A percentile compares a stretch with the other conserved stretches of the same genome.
phyloP scores from a whole-genome alignment of 176 grass and related monocot species.

The Panicum miliaceum region DNA sequence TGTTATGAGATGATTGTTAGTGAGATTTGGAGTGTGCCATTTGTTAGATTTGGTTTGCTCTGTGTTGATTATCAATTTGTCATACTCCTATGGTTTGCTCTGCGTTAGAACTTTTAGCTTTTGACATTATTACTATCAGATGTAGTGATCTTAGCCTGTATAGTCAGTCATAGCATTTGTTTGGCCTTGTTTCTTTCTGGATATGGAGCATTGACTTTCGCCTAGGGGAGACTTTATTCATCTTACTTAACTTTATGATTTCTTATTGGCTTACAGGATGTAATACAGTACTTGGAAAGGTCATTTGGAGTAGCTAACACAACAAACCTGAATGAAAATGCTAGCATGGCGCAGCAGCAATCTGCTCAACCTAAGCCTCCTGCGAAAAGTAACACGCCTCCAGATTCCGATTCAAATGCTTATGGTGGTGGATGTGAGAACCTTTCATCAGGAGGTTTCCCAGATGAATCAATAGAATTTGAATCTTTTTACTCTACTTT shows the following conservation, averaged over 20 bases:
- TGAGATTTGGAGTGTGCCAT: too few relatives aligned
- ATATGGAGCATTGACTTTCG: not conserved
- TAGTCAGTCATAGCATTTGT: not conserved
- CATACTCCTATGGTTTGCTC: not conserved
- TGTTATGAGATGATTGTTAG: too few relatives aligned
- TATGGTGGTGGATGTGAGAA: conserved; percentile 58
- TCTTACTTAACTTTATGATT: conserved; percentile 10
- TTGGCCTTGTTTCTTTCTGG: conserved; percentile 27
- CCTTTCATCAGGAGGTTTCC: conserved; percentile 58
- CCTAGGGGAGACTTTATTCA: not conserved
- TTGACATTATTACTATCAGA: conserved; percentile 9
- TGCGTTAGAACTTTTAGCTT: not conserved
- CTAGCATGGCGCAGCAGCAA: conserved; percentile 62
- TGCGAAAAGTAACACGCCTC: conserved; percentile 51
- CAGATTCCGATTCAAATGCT: conserved; percentile 65
- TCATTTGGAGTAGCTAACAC: conserved; percentile 79
- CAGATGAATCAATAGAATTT: conserved; percentile 80
- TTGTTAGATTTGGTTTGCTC: too few relatives aligned
- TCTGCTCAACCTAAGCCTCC: conserved; percentile 56
- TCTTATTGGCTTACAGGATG: conserved; percentile 67
- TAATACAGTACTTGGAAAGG: conserved; percentile 96
- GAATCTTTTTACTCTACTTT: conserved; percentile 76
- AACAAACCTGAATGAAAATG: conserved; percentile 71
- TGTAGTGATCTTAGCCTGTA: conserved; percentile 22
- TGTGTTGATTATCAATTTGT: too few relatives aligned